Conservation (phyloP, 495 filamentous ascomycete genomes). For the Bryoglossum gracile region DNA sequence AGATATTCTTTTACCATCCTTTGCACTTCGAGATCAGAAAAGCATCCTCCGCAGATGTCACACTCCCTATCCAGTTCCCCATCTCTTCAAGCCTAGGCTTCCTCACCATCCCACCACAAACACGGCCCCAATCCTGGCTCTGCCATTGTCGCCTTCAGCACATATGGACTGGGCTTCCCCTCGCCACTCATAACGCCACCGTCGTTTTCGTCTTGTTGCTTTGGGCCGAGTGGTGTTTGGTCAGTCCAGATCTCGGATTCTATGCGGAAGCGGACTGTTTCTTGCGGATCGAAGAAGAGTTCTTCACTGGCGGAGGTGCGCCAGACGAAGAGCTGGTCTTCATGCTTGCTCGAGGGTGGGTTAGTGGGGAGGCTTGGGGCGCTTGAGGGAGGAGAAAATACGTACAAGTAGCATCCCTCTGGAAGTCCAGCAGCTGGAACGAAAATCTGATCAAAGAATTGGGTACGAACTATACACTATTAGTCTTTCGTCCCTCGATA, state of each 20-base stretch:
- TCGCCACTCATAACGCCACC: constrained; percentile 3
- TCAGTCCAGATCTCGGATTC: constrained; percentile 84
- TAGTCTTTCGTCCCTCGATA: background rate
- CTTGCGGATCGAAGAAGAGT: constrained; percentile 81
- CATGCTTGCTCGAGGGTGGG: constrained; percentile 45
- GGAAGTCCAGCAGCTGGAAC: constrained; percentile 66
- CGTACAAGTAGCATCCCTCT: constrained; percentile 67
- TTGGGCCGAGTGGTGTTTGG: constrained; percentile 58
- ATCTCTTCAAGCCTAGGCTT: no score
- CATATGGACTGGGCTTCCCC: constrained; percentile 52
- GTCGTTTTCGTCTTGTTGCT: constrained; percentile 35
- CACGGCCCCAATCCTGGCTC: constrained; percentile 43
- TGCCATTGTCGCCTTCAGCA: constrained; percentile 55
- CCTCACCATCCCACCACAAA: constrained; percentile 44
- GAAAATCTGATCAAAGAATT: constrained; percentile 88
- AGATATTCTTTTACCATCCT: no score
- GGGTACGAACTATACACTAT: constrained; percentile 54
- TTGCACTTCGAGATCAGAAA: no score
- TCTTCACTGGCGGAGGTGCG: constrained; percentile 53
- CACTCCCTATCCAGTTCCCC: no score
- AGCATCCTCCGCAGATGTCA: no score
- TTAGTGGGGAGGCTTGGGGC: constrained; percentile 7
- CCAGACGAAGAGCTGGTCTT: constrained; percentile 78
- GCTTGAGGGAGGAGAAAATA: constrained; percentile 8
- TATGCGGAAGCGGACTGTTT: constrained; percentile 78